A percentile compares a stretch with the other conserved stretches of the same genome.
These are phyloP conservation scores for Paramecium biaurelia DNA, from an alignment of 73 alveolate genomes.

Conservation along the genomic window DNA sequence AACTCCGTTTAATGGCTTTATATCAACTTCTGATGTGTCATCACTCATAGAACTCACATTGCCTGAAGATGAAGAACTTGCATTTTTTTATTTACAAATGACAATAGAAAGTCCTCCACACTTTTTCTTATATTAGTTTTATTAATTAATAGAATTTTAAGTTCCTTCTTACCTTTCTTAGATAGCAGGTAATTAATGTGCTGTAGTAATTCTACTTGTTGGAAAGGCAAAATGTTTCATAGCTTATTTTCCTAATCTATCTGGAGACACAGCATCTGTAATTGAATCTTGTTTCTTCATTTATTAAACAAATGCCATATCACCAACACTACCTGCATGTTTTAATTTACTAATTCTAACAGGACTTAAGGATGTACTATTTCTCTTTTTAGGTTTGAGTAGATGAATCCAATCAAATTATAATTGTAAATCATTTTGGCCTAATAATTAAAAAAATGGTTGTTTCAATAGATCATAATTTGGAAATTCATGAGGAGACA, in stretches of 20 bases:
- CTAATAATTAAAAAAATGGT: not conserved
- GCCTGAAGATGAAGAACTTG: conserved; percentile 27
- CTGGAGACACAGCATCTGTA: not conserved
- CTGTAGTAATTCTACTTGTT: not conserved
- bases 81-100: not conserved
- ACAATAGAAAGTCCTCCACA: not conserved
- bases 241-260: not conserved
- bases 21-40: not conserved
- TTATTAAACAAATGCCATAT: not conserved
- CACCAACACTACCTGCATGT: conserved; percentile 6
- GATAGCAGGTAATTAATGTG: not conserved
- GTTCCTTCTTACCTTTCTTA: conserved; percentile 3
- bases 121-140: not conserved
- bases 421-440: not conserved
- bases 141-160: not conserved
- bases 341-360: not conserved
- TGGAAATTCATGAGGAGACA: not conserved
- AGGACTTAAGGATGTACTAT: not conserved
- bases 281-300: not conserved
- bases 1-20: not conserved
- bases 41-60: conserved; percentile 30
- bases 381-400: not conserved
- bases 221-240: not conserved
- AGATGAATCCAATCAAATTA: conserved; percentile 29
- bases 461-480: conserved; percentile 26